Evolutionary conservation across 805 yeast species (phyloP).

Genomic region (Henningerozyma blattae): DNA sequence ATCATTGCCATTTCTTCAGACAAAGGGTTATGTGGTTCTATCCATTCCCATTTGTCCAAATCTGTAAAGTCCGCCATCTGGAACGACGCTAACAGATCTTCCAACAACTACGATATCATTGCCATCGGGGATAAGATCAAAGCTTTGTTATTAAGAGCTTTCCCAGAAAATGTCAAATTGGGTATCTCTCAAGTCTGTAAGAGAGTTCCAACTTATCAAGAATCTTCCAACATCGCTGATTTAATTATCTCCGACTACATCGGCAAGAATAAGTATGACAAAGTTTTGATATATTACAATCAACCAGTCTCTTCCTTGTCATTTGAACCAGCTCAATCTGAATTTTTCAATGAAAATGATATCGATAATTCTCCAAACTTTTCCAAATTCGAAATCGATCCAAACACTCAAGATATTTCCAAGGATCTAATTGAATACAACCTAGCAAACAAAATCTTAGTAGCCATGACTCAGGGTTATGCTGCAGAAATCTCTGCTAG

Average conservation of each 20-base stretch:
- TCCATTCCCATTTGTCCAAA: constrained; percentile 91
- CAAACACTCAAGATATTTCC: constrained; percentile 47
- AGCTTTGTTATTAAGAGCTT: constrained; percentile 77
- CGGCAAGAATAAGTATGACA: constrained; percentile 40
- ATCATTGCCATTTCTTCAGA: constrained; percentile 87
- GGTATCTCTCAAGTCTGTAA: constrained; percentile 89
- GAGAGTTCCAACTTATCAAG: constrained; percentile 89
- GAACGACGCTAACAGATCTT: constrained; percentile 25
- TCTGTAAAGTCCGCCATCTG: constrained; percentile 46
- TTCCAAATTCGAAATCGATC: constrained; percentile 69
- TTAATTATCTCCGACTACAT: constrained; percentile 47
- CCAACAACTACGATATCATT: constrained; percentile 65
- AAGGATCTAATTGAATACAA: constrained; percentile 74
- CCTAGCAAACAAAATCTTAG: constrained; percentile 76
- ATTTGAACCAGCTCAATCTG: constrained; percentile 68
- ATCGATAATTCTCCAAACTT: constrained; percentile 79
- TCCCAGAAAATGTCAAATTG: constrained; percentile 54
- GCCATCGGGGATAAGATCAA: constrained; percentile 92
- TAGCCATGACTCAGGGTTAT: constrained; percentile 95
- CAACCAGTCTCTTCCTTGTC: constrained; percentile 78
- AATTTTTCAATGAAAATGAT: constrained; percentile 56
- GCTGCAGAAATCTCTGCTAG: constrained; percentile 97
- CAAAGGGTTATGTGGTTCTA: constrained; percentile 98
- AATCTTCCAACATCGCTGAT: constrained; percentile 81
- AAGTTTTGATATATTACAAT: constrained; percentile 77